A percentile compares a stretch with the other conserved stretches of the same genome.
phyloP scores from a whole-genome alignment of 257 asterid genomes.

The Fraxinus americana region DNA sequence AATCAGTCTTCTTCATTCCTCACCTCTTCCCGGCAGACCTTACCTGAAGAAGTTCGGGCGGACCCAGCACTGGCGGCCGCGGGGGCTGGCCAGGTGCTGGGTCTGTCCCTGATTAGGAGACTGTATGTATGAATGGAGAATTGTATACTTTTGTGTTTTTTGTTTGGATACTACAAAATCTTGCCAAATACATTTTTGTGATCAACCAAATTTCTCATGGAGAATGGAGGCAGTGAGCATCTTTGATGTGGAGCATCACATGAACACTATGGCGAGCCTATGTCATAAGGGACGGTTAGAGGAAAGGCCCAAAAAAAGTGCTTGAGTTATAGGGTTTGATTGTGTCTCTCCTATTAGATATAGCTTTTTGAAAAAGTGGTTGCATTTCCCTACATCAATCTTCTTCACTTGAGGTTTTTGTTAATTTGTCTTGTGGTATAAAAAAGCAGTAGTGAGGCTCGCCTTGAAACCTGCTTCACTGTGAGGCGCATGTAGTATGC shows the following conservation, averaged over 20 bases:
- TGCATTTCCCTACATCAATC: background rate
- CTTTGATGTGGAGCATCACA: background rate
- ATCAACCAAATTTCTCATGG: background rate
- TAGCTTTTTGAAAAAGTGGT: background rate
- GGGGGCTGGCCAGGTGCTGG: too few relatives aligned
- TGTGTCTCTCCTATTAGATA: background rate
- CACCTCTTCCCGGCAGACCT: too few relatives aligned
- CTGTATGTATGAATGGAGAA: background rate
- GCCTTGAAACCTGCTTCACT: too few relatives aligned
- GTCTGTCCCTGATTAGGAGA: background rate
- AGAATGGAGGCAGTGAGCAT: background rate
- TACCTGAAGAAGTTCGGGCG: too few relatives aligned
- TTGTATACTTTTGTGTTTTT: background rate
- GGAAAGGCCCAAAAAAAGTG: too few relatives aligned
- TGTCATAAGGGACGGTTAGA: too few relatives aligned
- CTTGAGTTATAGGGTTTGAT: background rate
- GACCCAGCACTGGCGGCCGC: too few relatives aligned
- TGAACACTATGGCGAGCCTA: background rate
- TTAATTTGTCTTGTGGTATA: background rate
- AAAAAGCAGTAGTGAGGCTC: too few relatives aligned
- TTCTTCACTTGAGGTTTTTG: background rate
- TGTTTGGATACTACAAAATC: background rate
- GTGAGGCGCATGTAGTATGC: too few relatives aligned
- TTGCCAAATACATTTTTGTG: conserved; percentile 1
- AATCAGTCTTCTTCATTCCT: too few relatives aligned